Evolutionary conservation across 768 basidiomycete species (phyloP), one percentile per base, ranked within the genome.

Genomic region (Mycena alexandri): DNA sequence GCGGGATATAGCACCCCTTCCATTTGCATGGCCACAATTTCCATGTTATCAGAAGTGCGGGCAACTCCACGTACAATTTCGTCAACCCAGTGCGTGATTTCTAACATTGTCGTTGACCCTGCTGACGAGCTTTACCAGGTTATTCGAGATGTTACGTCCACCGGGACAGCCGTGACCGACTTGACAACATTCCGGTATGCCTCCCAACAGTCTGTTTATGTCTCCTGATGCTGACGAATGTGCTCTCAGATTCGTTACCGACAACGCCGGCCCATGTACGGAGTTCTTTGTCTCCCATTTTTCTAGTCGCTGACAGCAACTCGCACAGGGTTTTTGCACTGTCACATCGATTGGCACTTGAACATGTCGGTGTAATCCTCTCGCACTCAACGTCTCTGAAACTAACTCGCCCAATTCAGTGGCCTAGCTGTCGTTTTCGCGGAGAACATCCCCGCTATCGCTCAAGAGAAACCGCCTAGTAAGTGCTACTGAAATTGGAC

Each of bases 91-190:
- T 74, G 57, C 17, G 52, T 48, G 5, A 16, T 29, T 3, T 24
- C 1, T 52, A 10, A 29, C n/a, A 25, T 25, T 25, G 12, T 14
- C 19, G 2, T 9, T 29, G n/a, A n/a, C n/a, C n/a, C n/a, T 38
- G 16, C 41, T 7, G 22, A 14, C 2, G 8, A 7, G n/a, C 0
- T 38, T 5, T 13, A 9, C 7, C 21, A 66, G 65, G 65, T 61
- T 24, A 79, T 84, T 61, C 80, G 90, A 54, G 90, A 91, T 72
- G 86, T 85, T 1, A 82, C 88, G 6, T 73, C 61, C 60, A 74
- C 77, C n/a, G 81, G 82, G 2, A 8, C 34, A 11, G 16, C 11
- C 38, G 33, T 60, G 1, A 52, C 21, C 36, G 76, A 78, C 25
- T 73, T 73, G 38, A 77, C 79, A n/a, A 79, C 78, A 14, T 79